Percentiles rank a stretch among this genome's conserved stretches.
These are phyloP conservation scores for Zarea fungicola DNA, from an alignment of 2,329 filamentous ascomycete genomes.

Conservation along the genomic window DNA sequence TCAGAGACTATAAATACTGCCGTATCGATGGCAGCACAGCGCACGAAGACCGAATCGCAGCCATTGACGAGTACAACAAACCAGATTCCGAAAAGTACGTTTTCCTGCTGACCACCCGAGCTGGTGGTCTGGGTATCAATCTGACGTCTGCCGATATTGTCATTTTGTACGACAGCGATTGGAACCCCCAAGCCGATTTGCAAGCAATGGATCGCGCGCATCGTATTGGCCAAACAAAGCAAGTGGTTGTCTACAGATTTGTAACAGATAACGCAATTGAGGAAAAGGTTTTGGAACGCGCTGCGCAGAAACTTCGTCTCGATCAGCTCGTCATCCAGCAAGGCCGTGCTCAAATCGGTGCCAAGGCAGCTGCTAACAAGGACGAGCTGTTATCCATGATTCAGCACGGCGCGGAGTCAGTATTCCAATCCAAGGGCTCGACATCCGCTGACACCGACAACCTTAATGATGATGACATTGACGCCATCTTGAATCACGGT, in stretches of 20 bases:
- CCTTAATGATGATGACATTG: slow-evolving; percentile 84
- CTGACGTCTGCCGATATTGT: slow-evolving; percentile 93
- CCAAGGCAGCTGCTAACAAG: slow-evolving; percentile 89
- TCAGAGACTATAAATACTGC: slow-evolving; percentile 91
- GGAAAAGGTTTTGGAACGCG: slow-evolving; percentile 94
- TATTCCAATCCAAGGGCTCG: slow-evolving; percentile 72
- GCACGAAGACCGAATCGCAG: slow-evolving; percentile 94
- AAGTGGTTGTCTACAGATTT: slow-evolving; percentile 93
- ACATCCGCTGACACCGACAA: slow-evolving; percentile 58
- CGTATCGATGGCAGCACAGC: slow-evolving; percentile 95
- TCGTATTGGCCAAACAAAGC: slow-evolving; percentile 97
- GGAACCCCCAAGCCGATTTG: slow-evolving; percentile 97
- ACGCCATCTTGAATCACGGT: slow-evolving; percentile 77
- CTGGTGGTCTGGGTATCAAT: slow-evolving; percentile 95
- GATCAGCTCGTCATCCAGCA: slow-evolving; percentile 98
- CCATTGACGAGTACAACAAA: slow-evolving; percentile 98
- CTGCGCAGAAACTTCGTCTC: slow-evolving; percentile 90
- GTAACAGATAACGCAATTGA: slow-evolving; percentile 98
- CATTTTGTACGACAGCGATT: slow-evolving; percentile 94
- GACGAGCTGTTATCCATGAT: slow-evolving; percentile 97
- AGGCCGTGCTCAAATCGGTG: slow-evolving; percentile 83
- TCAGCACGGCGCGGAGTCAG: slow-evolving; percentile 93
- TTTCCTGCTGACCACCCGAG: slow-evolving; percentile 90
- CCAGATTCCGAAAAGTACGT: slow-evolving; percentile 93
- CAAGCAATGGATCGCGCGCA: slow-evolving; percentile 99